These are phyloP conservation scores for Baudoinia panamericana DNA, from an alignment of 495 filamentous ascomycete genomes.

Conservation along the genomic window DNA sequence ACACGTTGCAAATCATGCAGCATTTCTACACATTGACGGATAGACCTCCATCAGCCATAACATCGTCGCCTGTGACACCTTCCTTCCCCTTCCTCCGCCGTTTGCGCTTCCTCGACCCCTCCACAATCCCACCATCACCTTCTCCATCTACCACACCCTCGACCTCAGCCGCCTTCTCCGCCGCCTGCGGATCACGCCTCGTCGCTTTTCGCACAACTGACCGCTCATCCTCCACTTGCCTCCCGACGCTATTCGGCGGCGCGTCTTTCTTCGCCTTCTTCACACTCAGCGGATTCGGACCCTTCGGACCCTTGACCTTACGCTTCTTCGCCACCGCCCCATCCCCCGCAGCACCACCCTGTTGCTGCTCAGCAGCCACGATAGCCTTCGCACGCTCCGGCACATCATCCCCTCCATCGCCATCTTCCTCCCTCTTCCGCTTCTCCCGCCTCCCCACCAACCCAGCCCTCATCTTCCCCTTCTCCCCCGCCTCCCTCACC, in stretches of 20 bases:
- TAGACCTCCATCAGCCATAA: too few relatives aligned
- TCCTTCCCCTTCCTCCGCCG: conserved; percentile 12
- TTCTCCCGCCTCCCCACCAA: conserved; percentile 32
- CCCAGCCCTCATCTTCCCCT: conserved; percentile 59
- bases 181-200: conserved; percentile 10
- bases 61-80: too few relatives aligned
- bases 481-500: conserved; percentile 55
- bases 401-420: conserved; percentile 29
- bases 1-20: too few relatives aligned
- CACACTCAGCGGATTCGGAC: conserved; percentile 77
- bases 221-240: conserved; percentile 8
- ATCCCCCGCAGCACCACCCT: conserved; percentile 8
- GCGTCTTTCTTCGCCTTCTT: conserved; percentile 63
- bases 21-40: too few relatives aligned
- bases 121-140: not conserved
- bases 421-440: conserved; percentile 38
- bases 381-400: conserved; percentile 25
- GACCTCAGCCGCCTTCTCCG: conserved; percentile 3
- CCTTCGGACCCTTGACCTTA: conserved; percentile 56
- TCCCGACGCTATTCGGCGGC: not conserved
- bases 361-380: conserved; percentile 8
- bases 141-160: not conserved
- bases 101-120: conserved; percentile 14
- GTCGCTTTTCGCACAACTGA: conserved; percentile 6
- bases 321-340: conserved; percentile 45